Percentiles rank a stretch among this genome's conserved stretches.
Conservation (phyloP, 257 asterid species). For the Ballota nigra region DNA sequence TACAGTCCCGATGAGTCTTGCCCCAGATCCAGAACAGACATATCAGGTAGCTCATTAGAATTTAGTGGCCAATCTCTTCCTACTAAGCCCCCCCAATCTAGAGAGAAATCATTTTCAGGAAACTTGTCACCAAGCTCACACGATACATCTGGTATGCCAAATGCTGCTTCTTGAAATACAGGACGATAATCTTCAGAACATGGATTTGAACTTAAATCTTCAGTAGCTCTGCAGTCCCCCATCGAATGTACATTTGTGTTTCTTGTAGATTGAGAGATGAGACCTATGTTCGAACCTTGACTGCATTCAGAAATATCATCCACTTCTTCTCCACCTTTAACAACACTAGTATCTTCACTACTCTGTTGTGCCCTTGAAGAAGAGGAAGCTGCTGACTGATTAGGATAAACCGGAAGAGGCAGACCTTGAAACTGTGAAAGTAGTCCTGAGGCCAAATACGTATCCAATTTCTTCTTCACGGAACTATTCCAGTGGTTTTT, state of each 20-base stretch:
- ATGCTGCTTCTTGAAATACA: conserved; percentile 40
- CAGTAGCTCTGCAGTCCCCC: conserved; percentile 42
- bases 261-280: conserved; percentile 52
- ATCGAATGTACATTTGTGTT: conserved; percentile 33
- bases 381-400: conserved; percentile 54
- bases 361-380: conserved; percentile 69
- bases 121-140: conserved; percentile 43
- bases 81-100: conserved; percentile 56
- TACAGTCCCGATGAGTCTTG: conserved; percentile 50
- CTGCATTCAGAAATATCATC: conserved; percentile 94
- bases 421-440: conserved; percentile 71
- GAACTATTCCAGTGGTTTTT: conserved; percentile 99
- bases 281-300: conserved; percentile 59
- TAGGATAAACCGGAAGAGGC: conserved; percentile 45
- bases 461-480: conserved; percentile 91
- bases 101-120: conserved; percentile 49
- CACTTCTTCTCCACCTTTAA: conserved; percentile 52
- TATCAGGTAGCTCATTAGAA: conserved; percentile 57
- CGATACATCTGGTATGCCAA: conserved; percentile 46
- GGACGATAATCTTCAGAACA: conserved; percentile 46
- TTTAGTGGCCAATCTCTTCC: conserved; percentile 64
- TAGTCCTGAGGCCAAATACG: conserved; percentile 83
- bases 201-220: conserved; percentile 41
- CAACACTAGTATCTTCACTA: conserved; percentile 68
- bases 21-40: conserved; percentile 53